Percentiles rank a stretch among this genome's conserved stretches.
phyloP scores from a whole-genome alignment of 495 filamentous ascomycete species.

The Annulohypoxylon nitens region DNA sequence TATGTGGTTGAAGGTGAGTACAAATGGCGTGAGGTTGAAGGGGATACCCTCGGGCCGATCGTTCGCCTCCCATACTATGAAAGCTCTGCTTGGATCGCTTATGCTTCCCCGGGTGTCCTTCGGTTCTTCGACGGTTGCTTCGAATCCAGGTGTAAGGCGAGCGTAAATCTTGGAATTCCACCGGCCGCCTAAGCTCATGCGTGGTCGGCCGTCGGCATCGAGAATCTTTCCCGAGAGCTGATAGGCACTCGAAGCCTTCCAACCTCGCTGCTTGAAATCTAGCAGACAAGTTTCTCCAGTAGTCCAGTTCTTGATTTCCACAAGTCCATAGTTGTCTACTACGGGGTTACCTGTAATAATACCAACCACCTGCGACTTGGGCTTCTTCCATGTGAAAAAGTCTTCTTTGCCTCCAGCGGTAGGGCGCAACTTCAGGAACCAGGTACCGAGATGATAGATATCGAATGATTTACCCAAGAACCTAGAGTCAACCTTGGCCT shows the following conservation, averaged over 20 bases:
- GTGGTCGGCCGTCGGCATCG: constrained; percentile 76
- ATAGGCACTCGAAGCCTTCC: constrained; percentile 92
- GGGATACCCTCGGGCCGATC: constrained; percentile 84
- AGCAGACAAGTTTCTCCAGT: constrained; percentile 91
- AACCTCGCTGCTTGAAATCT: constrained; percentile 95
- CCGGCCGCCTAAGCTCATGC: constrained; percentile 89
- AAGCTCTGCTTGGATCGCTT: constrained; percentile 74
- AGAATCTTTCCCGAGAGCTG: constrained; percentile 87
- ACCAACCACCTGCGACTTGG: constrained; percentile 95
- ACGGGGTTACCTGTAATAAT: constrained; percentile 97
- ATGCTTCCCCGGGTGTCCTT: constrained; percentile 59
- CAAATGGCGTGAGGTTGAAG: constrained; percentile 98
- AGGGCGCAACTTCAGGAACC: constrained; percentile 92
- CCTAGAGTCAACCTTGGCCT: constrained; percentile 96
- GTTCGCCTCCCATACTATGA: constrained; percentile 93
- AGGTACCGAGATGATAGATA: constrained; percentile 94
- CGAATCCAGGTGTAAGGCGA: constrained; percentile 89
- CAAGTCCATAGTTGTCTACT: constrained; percentile 97
- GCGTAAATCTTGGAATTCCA: constrained; percentile 99
- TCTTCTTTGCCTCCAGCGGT: constrained; percentile 81
- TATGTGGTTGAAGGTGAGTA: constrained; percentile 90
- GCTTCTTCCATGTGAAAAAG: constrained; percentile 98
- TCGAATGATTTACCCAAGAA: constrained; percentile 99
- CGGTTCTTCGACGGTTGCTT: constrained; percentile 74
- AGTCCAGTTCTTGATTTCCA: constrained; percentile 97